phyloP scores from a whole-genome alignment of 1,139 yeast species.

The Saccharomycopsis hybrid region DNA sequence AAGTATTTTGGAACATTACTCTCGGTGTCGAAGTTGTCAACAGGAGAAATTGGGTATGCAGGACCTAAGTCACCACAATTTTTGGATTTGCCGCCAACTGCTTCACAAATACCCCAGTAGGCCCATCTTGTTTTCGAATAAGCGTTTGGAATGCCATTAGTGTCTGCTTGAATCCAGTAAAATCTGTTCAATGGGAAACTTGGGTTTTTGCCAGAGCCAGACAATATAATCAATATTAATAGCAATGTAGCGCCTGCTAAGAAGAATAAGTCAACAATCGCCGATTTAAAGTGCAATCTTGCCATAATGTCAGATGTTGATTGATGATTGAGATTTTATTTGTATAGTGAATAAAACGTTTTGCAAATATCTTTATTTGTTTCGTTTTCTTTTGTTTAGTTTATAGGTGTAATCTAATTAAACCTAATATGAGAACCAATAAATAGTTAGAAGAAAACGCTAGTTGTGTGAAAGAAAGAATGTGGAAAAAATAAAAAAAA shows the following conservation, averaged over 20 bases:
- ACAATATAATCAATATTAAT: constrained; percentile 54
- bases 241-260: constrained; percentile 46
- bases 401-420: too few relatives aligned
- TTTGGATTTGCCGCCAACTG: constrained; percentile 25
- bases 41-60: constrained; percentile 67
- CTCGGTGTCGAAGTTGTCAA: constrained; percentile 55
- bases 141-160: constrained; percentile 50
- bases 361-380: too few relatives aligned
- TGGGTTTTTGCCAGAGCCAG: constrained; percentile 51
- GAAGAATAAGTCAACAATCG: constrained; percentile 23
- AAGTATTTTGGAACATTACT: constrained; percentile 49
- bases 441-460: too few relatives aligned
- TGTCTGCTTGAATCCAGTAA: constrained; percentile 69
- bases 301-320: constrained; percentile 6
- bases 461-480: too few relatives aligned
- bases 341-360: too few relatives aligned
- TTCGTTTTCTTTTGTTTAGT: too few relatives aligned
- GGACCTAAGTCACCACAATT: constrained; percentile 37
- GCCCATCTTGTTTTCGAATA: constrained; percentile 61
- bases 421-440: too few relatives aligned
- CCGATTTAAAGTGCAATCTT: constrained; percentile 15
- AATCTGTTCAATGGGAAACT: constrained; percentile 54
- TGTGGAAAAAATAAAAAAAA: too few relatives aligned
- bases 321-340: too few relatives aligned
- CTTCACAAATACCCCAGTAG: constrained; percentile 71